Conservation (phyloP, 805 yeast species). For the Saccharomycopsis fermentans region DNA sequence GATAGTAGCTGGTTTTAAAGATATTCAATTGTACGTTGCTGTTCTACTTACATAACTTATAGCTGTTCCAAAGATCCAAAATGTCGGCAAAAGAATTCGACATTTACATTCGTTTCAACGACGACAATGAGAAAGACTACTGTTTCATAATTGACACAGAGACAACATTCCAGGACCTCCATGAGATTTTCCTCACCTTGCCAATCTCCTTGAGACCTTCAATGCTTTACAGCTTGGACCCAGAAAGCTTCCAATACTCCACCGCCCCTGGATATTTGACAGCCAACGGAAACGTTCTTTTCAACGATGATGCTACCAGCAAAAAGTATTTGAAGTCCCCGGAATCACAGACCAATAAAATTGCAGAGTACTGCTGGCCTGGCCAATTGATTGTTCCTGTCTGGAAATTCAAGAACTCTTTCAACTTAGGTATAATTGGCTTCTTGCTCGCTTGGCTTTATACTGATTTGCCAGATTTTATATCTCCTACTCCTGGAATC, state of each 20-base stretch:
- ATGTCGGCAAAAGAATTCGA: slow-evolving; percentile 25
- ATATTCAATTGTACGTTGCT: too few relatives aligned
- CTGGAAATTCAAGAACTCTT: slow-evolving; percentile 44
- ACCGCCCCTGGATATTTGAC: slow-evolving; percentile 74
- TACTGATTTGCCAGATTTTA: slow-evolving; percentile 82
- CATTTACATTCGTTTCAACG: slow-evolving; percentile 70
- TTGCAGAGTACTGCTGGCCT: slow-evolving; percentile 67
- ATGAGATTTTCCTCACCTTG: slow-evolving; percentile 50
- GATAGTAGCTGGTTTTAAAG: too few relatives aligned
- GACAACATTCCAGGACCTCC: slow-evolving; percentile 49
- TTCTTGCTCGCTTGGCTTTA: slow-evolving; percentile 66
- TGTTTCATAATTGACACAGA: slow-evolving; percentile 64
- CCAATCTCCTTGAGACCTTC: slow-evolving; percentile 77
- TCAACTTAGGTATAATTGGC: slow-evolving; percentile 29
- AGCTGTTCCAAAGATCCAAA: neutral
- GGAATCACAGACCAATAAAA: slow-evolving; percentile 24
- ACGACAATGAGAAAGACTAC: slow-evolving; percentile 79
- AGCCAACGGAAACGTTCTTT: slow-evolving; percentile 70
- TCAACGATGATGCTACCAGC: slow-evolving; percentile 47
- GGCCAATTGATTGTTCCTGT: slow-evolving; percentile 78
- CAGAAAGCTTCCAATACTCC: slow-evolving; percentile 54
- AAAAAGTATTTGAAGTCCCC: slow-evolving; percentile 20
- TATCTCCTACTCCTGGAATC: slow-evolving; percentile 88
- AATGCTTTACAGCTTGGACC: slow-evolving; percentile 55
- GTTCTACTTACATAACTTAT: too few relatives aligned